Evolutionary conservation across 2,329 filamentous ascomycete genomes (phyloP).

Genomic region (Periconia macrospinosa): DNA sequence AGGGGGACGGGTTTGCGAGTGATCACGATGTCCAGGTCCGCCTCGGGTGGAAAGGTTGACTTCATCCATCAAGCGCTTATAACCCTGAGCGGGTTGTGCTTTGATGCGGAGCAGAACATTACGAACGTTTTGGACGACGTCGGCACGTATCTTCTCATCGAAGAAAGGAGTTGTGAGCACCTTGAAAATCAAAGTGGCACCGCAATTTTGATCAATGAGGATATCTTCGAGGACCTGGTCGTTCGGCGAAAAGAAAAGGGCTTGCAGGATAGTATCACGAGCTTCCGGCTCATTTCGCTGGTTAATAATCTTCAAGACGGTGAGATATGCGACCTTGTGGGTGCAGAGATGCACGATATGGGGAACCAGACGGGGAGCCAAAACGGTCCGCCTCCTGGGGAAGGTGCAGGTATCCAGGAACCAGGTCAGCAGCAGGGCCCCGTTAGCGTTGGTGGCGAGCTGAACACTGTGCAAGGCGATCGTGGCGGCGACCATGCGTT

Average conservation of each 20-base stretch:
- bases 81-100: slow-evolving; percentile 90
- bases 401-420: slow-evolving; percentile 98
- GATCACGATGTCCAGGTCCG: slow-evolving; percentile 42
- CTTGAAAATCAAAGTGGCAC: slow-evolving; percentile 97
- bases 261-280: slow-evolving; percentile 83
- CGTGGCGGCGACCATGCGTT: slow-evolving; percentile 88
- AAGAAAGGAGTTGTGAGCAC: slow-evolving; percentile 97
- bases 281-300: slow-evolving; percentile 94
- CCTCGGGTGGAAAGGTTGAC: slow-evolving; percentile 75
- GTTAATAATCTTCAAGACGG: slow-evolving; percentile 97
- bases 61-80: slow-evolving; percentile 98
- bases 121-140: slow-evolving; percentile 91
- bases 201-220: slow-evolving; percentile 85
- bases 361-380: slow-evolving; percentile 88
- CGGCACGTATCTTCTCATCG: slow-evolving; percentile 82
- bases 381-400: slow-evolving; percentile 83
- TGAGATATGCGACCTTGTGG: slow-evolving; percentile 97
- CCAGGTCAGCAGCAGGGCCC: slow-evolving; percentile 92
- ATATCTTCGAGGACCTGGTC: slow-evolving; percentile 89
- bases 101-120: slow-evolving; percentile 87
- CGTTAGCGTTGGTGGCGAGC: slow-evolving; percentile 93
- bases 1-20: slow-evolving; percentile 39
- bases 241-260: slow-evolving; percentile 87
- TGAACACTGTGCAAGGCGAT: slow-evolving; percentile 98
- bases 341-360: slow-evolving; percentile 95